Conservation (phyloP, 306 rosid species). For the Castanospermum australe region DNA sequence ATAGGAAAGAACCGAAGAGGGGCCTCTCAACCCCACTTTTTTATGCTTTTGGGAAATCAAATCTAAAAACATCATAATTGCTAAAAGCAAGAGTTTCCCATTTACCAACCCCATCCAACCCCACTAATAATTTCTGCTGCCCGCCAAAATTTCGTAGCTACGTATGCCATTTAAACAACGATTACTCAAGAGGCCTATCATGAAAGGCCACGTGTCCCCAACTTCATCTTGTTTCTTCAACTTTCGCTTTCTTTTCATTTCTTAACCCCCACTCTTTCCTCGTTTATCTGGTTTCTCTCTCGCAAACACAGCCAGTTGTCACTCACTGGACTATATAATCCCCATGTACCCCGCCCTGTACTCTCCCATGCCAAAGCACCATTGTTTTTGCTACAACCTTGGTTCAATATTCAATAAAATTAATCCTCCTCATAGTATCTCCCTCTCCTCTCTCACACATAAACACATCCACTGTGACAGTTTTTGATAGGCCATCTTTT, state of each 20-base stretch:
- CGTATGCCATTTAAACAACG: not conserved
- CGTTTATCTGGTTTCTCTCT: not conserved
- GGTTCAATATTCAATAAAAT: not conserved
- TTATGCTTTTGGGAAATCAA: not conserved
- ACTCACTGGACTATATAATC: constrained; percentile 12
- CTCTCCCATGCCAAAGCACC: constrained; percentile 21
- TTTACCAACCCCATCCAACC: not conserved
- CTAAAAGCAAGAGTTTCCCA: not conserved
- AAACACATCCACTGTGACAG: not conserved
- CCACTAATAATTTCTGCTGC: not conserved
- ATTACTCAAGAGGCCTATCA: not conserved
- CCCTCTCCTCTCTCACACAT: not conserved
- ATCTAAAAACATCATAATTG: not conserved
- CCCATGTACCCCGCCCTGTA: not conserved
- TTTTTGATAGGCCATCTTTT: not conserved
- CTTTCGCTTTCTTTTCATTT: constrained; percentile 16
- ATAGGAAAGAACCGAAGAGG: not conserved
- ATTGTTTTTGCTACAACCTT: constrained; percentile 11
- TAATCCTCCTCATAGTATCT: not conserved
- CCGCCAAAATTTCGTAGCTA: not conserved
- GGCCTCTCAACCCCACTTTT: no score
- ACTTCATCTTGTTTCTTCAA: not conserved
- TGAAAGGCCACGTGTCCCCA: not conserved
- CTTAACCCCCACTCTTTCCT: constrained; percentile 37
- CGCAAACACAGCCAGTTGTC: not conserved